Base-by-base conservation (phyloP, 306 rosid species). In the Alnus rubra region DNA sequence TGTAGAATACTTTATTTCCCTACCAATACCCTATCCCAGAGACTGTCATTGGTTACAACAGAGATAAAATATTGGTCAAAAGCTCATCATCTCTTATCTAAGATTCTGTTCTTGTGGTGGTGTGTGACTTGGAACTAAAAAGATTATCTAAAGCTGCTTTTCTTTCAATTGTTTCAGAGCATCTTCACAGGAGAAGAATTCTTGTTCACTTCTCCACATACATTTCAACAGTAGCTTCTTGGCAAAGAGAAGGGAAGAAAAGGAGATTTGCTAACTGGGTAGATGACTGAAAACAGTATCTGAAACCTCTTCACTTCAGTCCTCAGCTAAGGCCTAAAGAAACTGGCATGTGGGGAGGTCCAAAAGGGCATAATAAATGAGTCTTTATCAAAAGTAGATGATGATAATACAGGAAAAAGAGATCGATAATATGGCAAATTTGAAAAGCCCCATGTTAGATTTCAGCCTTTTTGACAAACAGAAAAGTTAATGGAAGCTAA, bases 21-120 rank as follows among this genome's bases (percentile, higher is more conserved):
- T 60, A 16, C 52, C 78, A 83, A 52, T 69, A 72, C 82, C 78
- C 28, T 23, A 78, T 80, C 67, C 78, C 77, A 78, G 78, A 81
- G 72, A 51, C 71, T 42, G 80, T 68, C 82, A 85, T 79, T 81
- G 80, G 82, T 65, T 48, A 72, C 64, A 75, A 74, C 51, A 42
- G 49, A 71, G 35, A 69, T 19, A 78, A 75, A 80, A 76, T 82
- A 74, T 28, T 75, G 83, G 97, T 92, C 92, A 88, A 92, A 88
- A 83, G 85, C 78, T 76, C 89, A 88, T 87, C 89, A 87, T 85
- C 88, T 78, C 87, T 86, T 82, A 84, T 90, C 86, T 90, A 83
- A 92, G 98, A 95, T 92, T 95, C 96, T 90, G 87, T 86, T 91
- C 83, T 9, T 88, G 96, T 91, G 96, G 92, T 86, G 90, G 87